These are phyloP conservation scores for Euptelea pleiosperma DNA, from an alignment of 164 flowering plant genomes.

Conservation along the genomic window DNA sequence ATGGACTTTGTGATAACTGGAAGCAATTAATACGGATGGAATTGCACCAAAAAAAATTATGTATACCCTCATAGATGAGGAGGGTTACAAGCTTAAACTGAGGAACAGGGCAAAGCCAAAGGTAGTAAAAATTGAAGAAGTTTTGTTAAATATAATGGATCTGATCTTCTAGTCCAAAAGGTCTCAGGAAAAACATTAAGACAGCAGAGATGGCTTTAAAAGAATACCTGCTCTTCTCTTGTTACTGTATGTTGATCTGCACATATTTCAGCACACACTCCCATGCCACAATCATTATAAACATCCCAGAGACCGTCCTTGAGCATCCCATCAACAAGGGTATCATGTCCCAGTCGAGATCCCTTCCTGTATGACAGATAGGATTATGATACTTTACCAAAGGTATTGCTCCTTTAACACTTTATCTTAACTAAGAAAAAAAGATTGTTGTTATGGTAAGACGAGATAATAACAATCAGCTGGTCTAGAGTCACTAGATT, in stretches of 20 bases:
- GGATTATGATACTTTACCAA: not conserved
- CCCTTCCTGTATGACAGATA: constrained; percentile 54
- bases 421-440: not conserved
- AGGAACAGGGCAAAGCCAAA: not conserved
- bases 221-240: constrained; percentile 72
- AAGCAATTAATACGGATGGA: constrained; percentile 5
- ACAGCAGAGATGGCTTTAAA: not conserved
- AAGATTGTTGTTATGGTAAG: not conserved
- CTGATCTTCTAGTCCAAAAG: not conserved
- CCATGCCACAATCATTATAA: constrained; percentile 90
- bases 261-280: constrained; percentile 83
- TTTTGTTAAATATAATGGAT: not conserved
- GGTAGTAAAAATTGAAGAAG: not conserved
- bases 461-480: not conserved
- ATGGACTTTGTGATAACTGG: not conserved
- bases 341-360: constrained; percentile 81
- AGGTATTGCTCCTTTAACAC: not conserved
- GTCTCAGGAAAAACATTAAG: not conserved
- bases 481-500: not conserved
- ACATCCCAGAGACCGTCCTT: constrained; percentile 99
- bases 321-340: constrained; percentile 84
- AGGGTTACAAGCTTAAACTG: not conserved
- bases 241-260: constrained; percentile 65
- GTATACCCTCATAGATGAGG: not conserved
- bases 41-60: not conserved